Evolutionary conservation across 1,284 basidiomycete species (phyloP).

Genomic region (Inonotus obliquus): DNA sequence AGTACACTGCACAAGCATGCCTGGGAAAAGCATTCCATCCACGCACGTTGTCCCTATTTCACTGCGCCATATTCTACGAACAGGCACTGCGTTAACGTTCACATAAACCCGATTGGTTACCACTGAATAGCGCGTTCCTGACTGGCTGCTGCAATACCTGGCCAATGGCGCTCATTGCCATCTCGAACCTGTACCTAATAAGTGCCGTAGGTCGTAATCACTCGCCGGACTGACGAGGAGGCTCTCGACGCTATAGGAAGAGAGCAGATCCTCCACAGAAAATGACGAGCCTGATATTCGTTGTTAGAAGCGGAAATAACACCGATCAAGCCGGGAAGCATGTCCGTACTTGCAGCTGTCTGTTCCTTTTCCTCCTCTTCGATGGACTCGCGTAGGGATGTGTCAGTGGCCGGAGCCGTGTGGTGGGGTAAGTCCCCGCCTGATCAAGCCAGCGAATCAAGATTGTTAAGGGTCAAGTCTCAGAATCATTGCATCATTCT

Average conservation of each 20-base stretch:
- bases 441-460: neutral
- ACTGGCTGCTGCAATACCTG: neutral
- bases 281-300: neutral
- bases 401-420: slow-evolving; percentile 34
- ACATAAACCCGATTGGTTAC: no score
- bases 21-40: no score
- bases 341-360: slow-evolving; percentile 18
- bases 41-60: no score
- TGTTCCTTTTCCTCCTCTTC: slow-evolving; percentile 23
- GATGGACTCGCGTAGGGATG: slow-evolving; percentile 31
- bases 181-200: neutral
- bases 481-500: neutral
- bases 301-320: neutral
- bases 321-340: neutral
- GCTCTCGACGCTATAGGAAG: neutral
- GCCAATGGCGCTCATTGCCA: neutral
- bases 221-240: neutral
- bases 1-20: no score
- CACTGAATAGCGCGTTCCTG: neutral
- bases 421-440: slow-evolving; percentile 29
- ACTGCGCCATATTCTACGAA: no score
- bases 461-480: slow-evolving; percentile 20
- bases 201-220: neutral
- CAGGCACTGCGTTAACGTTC: no score
- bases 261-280: neutral